These are phyloP conservation scores for Fraxinus americana DNA, from an alignment of 257 asterid genomes.

Conservation along the genomic window DNA sequence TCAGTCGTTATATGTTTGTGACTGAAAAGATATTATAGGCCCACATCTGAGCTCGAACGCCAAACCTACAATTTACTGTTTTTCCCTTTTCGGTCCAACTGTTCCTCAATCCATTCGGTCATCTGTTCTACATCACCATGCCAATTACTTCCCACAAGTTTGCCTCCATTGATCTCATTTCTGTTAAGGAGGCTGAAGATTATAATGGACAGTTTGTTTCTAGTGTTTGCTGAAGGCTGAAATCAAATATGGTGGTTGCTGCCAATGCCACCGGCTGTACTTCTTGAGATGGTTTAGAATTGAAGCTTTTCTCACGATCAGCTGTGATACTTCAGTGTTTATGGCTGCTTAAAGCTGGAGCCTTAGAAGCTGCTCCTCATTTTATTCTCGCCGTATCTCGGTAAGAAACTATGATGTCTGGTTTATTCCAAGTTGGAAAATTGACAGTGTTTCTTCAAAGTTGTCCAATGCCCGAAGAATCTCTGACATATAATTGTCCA, in stretches of 20 bases:
- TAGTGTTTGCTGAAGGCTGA: conserved; percentile 88
- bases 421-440: not conserved
- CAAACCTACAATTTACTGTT: no score
- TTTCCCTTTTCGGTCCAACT: no score
- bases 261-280: conserved; percentile 83
- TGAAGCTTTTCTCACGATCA: conserved; percentile 16
- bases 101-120: no score
- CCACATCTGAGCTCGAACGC: no score
- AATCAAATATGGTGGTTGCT: conserved; percentile 72
- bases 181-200: conserved; percentile 75
- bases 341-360: not conserved
- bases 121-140: conserved; percentile 28
- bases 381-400: no score
- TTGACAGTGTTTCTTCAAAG: not conserved
- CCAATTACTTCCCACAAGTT: conserved; percentile 81
- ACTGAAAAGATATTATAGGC: conserved; percentile 28
- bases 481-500: not conserved
- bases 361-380: no score
- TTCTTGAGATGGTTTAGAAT: conserved; percentile 64
- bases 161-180: conserved; percentile 76
- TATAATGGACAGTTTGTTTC: conserved; percentile 87
- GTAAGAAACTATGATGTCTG: no score
- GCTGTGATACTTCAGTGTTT: not conserved
- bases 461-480: not conserved
- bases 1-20: not conserved